Percentiles rank a stretch among this genome's conserved stretches.
Conservation (phyloP, 148 eudicot species). For the Silene conica region DNA sequence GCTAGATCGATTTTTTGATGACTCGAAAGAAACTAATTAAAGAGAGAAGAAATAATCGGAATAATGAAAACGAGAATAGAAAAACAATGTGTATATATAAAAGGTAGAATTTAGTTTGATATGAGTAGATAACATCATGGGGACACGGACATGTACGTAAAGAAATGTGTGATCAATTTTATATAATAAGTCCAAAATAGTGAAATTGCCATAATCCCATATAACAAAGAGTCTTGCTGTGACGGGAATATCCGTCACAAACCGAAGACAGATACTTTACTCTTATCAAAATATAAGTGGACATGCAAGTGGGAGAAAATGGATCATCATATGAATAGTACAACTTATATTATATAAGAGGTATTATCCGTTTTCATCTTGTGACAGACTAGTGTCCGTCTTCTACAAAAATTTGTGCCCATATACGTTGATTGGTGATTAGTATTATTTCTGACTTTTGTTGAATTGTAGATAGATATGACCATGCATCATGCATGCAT, state of each 20-base stretch:
- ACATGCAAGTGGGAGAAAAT: no score
- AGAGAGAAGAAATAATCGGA: neutral
- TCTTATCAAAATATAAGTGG: no score
- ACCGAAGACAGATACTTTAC: no score
- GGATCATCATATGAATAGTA: no score
- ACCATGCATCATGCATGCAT: neutral
- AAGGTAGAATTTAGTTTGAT: neutral
- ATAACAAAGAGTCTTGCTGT: no score
- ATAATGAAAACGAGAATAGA: neutral
- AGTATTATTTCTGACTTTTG: slow-evolving; percentile 13
- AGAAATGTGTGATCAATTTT: neutral
- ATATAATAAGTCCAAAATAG: neutral
- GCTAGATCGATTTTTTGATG: neutral
- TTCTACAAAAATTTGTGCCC: no score
- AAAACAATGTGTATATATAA: neutral
- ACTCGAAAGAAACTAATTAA: neutral
- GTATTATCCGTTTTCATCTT: no score
- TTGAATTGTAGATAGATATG: slow-evolving; percentile 9
- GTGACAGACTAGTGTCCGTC: no score
- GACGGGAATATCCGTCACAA: no score
- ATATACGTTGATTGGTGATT: slow-evolving; percentile 8
- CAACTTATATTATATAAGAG: no score
- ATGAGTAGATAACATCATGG: slow-evolving; percentile 9
- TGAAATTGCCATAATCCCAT: neutral
- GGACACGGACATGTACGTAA: neutral